Evolutionary conservation across 257 asterid species (phyloP).

Genomic region (Schizonepeta tenuifolia): DNA sequence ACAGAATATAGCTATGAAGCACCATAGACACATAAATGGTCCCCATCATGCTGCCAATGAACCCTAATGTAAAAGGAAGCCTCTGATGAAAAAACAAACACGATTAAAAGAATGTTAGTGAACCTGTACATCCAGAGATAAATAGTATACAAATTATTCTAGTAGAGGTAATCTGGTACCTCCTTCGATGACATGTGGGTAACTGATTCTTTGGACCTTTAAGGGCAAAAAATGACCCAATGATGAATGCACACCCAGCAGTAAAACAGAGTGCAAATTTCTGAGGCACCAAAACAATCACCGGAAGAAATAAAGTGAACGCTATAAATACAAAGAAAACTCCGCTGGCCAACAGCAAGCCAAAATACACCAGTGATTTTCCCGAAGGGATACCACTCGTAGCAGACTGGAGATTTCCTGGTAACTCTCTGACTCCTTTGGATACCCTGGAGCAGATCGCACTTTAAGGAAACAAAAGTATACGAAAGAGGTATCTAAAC

Average conservation of each 20-base stretch:
- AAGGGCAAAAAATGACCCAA: slow-evolving; percentile 92
- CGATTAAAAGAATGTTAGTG: slow-evolving; percentile 28
- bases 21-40: slow-evolving; percentile 94
- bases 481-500: background rate
- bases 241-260: slow-evolving; percentile 75
- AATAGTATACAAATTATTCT: background rate
- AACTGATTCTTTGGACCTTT: slow-evolving; percentile 84
- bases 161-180: slow-evolving; percentile 47
- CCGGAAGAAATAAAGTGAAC: slow-evolving; percentile 85
- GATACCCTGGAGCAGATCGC: slow-evolving; percentile 60
- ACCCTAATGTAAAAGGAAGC: slow-evolving; percentile 91
- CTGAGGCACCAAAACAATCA: slow-evolving; percentile 89
- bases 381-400: slow-evolving; percentile 92
- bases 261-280: slow-evolving; percentile 92
- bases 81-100: slow-evolving; percentile 57
- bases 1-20: slow-evolving; percentile 91
- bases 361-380: slow-evolving; percentile 86
- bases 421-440: slow-evolving; percentile 85
- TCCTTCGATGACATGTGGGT: slow-evolving; percentile 84
- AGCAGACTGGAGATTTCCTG: slow-evolving; percentile 97
- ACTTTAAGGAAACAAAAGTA: background rate
- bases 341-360: slow-evolving; percentile 80
- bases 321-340: slow-evolving; percentile 88
- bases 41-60: slow-evolving; percentile 87
- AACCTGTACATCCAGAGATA: slow-evolving; percentile 21